Percentiles rank a stretch among this genome's conserved stretches.
phyloP scores from a whole-genome alignment of 2,329 filamentous ascomycete genomes.

The Stagonosporopsis vannaccii region DNA sequence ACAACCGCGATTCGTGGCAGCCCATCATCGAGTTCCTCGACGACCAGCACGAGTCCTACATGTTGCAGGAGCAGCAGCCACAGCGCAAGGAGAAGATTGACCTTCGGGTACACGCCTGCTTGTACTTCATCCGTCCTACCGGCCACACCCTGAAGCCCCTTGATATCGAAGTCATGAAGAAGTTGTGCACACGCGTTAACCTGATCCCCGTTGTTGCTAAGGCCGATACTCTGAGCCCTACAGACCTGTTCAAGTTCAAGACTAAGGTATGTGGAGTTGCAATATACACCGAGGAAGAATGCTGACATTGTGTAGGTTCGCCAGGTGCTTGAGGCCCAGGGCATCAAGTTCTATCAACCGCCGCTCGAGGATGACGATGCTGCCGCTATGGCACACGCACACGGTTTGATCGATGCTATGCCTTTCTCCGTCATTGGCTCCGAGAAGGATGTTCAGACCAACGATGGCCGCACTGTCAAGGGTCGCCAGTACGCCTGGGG shows the following conservation, averaged over 20 bases:
- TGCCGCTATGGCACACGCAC: constrained; percentile 91
- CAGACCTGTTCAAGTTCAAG: constrained; percentile 94
- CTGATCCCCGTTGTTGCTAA: constrained; percentile 98
- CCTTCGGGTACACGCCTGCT: constrained; percentile 94
- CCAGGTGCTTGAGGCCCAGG: constrained; percentile 95
- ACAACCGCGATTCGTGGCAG: constrained; percentile 99
- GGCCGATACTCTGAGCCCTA: constrained; percentile 94
- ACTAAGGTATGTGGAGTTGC: constrained; percentile 71
- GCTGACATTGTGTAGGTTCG: constrained; percentile 70
- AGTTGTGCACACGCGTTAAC: constrained; percentile 96
- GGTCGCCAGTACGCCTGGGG: constrained; percentile 99
- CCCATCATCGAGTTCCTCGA: constrained; percentile 99
- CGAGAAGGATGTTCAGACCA: constrained; percentile 98
- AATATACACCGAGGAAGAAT: not conserved
- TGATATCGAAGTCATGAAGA: constrained; percentile 99
- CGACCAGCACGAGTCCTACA: constrained; percentile 99
- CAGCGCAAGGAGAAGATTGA: constrained; percentile 99
- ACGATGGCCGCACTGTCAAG: constrained; percentile 96
- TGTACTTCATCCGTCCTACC: constrained; percentile 99
- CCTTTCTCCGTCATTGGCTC: constrained; percentile 98
- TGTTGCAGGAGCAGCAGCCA: constrained; percentile 99
- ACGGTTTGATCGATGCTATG: constrained; percentile 94
- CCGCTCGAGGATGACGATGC: constrained; percentile 98
- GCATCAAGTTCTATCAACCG: constrained; percentile 99
- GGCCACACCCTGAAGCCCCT: constrained; percentile 98